Percentiles rank a stretch among this genome's conserved stretches.
Conservation (phyloP, 169 alveolate species). For the Prorocentrum cordatum region DNA sequence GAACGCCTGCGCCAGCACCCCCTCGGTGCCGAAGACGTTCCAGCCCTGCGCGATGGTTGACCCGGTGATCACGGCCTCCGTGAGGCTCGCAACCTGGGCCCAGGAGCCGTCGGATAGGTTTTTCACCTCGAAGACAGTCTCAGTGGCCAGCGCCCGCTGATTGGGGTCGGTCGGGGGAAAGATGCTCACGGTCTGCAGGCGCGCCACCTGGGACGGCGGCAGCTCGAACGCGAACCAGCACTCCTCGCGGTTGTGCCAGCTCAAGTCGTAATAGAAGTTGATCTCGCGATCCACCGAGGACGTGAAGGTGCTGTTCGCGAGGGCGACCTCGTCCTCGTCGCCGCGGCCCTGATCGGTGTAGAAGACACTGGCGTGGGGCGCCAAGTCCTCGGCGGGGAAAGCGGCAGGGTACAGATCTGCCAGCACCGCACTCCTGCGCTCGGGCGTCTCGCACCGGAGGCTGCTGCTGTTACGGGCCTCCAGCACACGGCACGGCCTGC, state of each 20-base stretch:
- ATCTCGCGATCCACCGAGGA: slow-evolving; percentile 6
- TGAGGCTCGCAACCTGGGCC: slow-evolving; percentile 20
- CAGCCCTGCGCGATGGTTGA: slow-evolving; percentile 13
- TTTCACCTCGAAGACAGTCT: background rate
- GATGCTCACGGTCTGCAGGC: slow-evolving; percentile 16
- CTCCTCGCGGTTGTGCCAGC: background rate
- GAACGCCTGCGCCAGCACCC: slow-evolving; percentile 12
- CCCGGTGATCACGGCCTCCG: background rate
- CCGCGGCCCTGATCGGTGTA: slow-evolving; percentile 38
- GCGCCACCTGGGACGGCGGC: slow-evolving; percentile 9
- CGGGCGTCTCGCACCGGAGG: no score
- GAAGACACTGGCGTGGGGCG: background rate
- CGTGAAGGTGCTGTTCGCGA: slow-evolving; percentile 27
- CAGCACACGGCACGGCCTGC: no score
- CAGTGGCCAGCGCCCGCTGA: background rate
- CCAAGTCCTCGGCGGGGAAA: slow-evolving; percentile 21
- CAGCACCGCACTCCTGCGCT: no score
- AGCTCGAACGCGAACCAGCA: slow-evolving; percentile 60
- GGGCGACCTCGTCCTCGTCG: background rate
- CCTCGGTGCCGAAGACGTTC: background rate
- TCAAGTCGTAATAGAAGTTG: background rate
- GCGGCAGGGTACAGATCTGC: slow-evolving; percentile 21
- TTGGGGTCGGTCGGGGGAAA: slow-evolving; percentile 39
- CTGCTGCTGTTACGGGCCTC: no score
- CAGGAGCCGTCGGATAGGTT: background rate